Evolutionary conservation across 2,329 filamentous ascomycete genomes (phyloP), one percentile per base, ranked within the genome.

Genomic region (Xylariaceae sp.): DNA sequence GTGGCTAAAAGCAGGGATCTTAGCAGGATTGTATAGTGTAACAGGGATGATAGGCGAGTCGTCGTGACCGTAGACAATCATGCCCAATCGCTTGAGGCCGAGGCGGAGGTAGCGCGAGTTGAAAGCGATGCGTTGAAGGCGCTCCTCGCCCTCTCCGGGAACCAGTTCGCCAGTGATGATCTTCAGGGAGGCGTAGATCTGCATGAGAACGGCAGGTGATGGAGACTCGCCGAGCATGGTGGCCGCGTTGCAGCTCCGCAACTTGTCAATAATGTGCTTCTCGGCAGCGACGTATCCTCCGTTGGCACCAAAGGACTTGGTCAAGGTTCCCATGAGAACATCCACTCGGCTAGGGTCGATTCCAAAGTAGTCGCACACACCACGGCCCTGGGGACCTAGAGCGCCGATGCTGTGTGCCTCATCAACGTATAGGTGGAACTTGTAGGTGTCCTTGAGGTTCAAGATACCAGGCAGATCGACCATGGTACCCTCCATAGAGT

Each of bases 401-500:
- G 94, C 94, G 68, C 94, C 94, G 61, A 99, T 85, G 10, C 92
- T 97, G 79, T 99, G 94, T 41, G 94, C 94, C 76, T 99, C 94
- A 69, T 99, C 94, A 61, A 99, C 82, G 71, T 96, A 99, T 2
- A 99, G 84, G 72, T 91, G 84, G 78, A 96, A 99, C 80, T 96
- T 97, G 85, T 99, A 99, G 75, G 90, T 92, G 73, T 88, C 88
- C 84, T 96, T 97, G 65, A 99, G 82, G 54, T 82, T 83, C 60
- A 99, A 77, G 54, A 99, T 80, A 62, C 90, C 90, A 1, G 94
- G 94, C n/a, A 99, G 83, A 73, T 99, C 94, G 76, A 90, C 94
- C 90, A 99, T 96, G 66, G 92, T 97, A 53, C 94, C 94, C 78
- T 99, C 94, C 94, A 99, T 99, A 0, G 93, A 97, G 81, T 99